Conservation (phyloP, 306 rosid species). For the Trichosanthes truncata region DNA sequence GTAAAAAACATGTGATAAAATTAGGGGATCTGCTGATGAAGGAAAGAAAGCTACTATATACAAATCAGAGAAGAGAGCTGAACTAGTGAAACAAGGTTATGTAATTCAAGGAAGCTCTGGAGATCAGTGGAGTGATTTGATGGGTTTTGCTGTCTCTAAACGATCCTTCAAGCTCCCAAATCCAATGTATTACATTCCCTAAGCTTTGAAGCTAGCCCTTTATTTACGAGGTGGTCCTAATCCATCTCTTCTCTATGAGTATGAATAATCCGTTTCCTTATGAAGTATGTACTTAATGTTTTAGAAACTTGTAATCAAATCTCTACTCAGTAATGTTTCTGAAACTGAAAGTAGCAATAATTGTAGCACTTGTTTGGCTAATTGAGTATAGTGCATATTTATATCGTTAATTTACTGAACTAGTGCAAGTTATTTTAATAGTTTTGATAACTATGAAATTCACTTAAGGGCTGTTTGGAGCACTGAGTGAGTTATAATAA, state of each 20-base stretch:
- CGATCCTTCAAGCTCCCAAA: conserved; percentile 86
- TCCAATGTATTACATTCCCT: conserved; percentile 72
- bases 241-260: not conserved
- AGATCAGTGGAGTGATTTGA: conserved; percentile 90
- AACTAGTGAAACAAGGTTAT: conserved; percentile 45
- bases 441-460: too few species aligned
- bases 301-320: too few species aligned
- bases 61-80: conserved; percentile 80
- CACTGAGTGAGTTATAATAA: too few species aligned
- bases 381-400: too few species aligned
- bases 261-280: not conserved
- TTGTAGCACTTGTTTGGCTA: too few species aligned
- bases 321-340: too few species aligned
- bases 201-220: not conserved
- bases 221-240: not conserved
- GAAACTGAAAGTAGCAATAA: too few species aligned
- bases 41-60: conserved; percentile 45
- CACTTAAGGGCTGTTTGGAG: too few species aligned
- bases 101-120: conserved; percentile 76
- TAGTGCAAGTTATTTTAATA: too few species aligned
- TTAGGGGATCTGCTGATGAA: conserved; percentile 58
- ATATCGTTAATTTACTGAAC: too few species aligned
- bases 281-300: too few species aligned
- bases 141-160: conserved; percentile 49
- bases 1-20: not conserved